phyloP scores from a whole-genome alignment of 257 asterid species.

The Leptodermis oblonga region DNA sequence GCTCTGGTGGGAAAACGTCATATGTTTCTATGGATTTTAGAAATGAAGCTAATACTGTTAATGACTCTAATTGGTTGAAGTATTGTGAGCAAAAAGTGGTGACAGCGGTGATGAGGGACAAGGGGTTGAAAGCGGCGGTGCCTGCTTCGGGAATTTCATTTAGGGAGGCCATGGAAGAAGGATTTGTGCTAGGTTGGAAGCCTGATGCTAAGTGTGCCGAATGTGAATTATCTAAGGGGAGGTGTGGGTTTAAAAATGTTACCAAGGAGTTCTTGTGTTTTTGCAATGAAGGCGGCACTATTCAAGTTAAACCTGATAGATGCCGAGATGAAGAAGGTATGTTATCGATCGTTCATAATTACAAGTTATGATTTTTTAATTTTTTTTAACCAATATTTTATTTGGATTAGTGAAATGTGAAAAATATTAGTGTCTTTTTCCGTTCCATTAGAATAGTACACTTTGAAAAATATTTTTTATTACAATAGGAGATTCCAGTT shows the following conservation, averaged over 20 bases:
- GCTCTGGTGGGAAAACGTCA: too few relatives aligned
- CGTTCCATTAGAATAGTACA: too few relatives aligned
- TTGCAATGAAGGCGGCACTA: slow-evolving; percentile 20
- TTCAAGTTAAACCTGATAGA: too few relatives aligned
- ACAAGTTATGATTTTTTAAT: too few relatives aligned
- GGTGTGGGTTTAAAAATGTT: slow-evolving; percentile 20
- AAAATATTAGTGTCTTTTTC: too few relatives aligned
- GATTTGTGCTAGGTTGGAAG: slow-evolving; percentile 25
- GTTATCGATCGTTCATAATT: too few relatives aligned
- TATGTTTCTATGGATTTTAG: slow-evolving; percentile 8
- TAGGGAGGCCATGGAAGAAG: slow-evolving; percentile 13
- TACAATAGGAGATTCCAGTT: too few relatives aligned
- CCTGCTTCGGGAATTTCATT: slow-evolving; percentile 1
- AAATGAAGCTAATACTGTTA: neutral
- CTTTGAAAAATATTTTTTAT: too few relatives aligned
- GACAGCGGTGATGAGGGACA: slow-evolving; percentile 10
- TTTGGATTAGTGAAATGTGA: too few relatives aligned
- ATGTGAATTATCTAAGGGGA: slow-evolving; percentile 22
- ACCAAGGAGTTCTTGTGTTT: slow-evolving; percentile 12
- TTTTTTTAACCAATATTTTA: too few relatives aligned
- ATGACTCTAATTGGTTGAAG: neutral
- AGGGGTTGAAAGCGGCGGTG: neutral
- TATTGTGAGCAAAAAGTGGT: slow-evolving; percentile 22
- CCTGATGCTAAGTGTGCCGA: neutral
- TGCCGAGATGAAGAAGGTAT: too few relatives aligned